Evolutionary conservation across 2,329 filamentous ascomycete species (phyloP).

Genomic region (Aspergillus fijiensis): DNA sequence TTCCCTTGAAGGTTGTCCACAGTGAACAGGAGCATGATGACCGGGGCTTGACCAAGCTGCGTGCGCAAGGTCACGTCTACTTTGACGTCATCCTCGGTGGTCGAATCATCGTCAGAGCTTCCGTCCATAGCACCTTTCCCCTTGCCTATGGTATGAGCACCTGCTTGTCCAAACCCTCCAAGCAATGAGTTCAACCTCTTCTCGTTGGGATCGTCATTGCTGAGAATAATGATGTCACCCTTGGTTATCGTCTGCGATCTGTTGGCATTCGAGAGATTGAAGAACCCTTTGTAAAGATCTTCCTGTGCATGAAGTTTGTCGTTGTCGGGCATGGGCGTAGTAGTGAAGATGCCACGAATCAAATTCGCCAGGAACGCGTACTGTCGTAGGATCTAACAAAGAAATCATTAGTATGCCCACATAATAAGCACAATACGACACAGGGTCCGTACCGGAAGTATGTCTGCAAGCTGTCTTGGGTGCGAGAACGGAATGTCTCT

Average conservation of each 20-base stretch:
- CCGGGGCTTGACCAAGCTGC: conserved; percentile 39
- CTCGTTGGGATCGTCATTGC: conserved; percentile 44
- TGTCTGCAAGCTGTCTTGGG: conserved; percentile 46
- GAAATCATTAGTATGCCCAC: background rate
- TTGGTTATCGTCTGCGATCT: conserved; percentile 15
- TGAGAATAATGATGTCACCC: conserved; percentile 28
- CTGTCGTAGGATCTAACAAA: conserved; percentile 42
- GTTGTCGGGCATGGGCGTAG: conserved; percentile 18
- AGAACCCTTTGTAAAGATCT: conserved; percentile 6
- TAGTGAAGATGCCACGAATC: conserved; percentile 37
- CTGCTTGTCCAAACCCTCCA: conserved; percentile 13
- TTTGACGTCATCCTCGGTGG: conserved; percentile 28
- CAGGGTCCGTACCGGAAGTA: conserved; percentile 39
- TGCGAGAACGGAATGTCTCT: conserved; percentile 46
- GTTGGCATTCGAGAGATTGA: conserved; percentile 7
- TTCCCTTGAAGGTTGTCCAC: conserved; percentile 18
- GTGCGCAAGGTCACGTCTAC: conserved; percentile 42
- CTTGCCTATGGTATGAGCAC: background rate
- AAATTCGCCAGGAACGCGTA: conserved; percentile 45
- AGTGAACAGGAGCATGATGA: conserved; percentile 40
- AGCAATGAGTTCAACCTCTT: conserved; percentile 60
- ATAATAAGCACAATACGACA: background rate
- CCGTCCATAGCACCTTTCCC: conserved; percentile 6
- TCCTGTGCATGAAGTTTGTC: conserved; percentile 8
- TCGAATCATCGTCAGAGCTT: conserved; percentile 1